These are phyloP conservation scores for Neofusicoccum parvum DNA, from an alignment of 2,329 filamentous ascomycete genomes.

Conservation along the genomic window DNA sequence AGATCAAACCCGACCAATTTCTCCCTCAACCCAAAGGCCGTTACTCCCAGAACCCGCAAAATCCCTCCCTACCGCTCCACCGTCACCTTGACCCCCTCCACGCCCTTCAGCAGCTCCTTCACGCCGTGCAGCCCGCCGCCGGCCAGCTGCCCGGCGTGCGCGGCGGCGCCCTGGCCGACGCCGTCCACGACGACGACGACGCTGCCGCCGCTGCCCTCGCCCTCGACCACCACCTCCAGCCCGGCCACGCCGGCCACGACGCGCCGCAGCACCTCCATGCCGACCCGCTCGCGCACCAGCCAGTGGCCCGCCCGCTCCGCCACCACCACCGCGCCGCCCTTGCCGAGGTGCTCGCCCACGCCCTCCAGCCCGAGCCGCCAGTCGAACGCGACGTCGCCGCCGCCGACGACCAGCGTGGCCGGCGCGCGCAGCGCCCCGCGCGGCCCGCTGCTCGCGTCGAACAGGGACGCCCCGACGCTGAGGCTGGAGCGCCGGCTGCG, in stretches of 20 bases:
- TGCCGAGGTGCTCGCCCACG: conserved; percentile 53
- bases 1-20: no score
- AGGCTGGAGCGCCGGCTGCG: conserved; percentile 21
- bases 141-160: neutral
- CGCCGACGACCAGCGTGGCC: conserved; percentile 57
- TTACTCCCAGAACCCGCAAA: no score
- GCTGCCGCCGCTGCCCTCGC: neutral
- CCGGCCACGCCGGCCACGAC: conserved; percentile 36
- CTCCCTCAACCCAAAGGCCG: no score
- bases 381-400: conserved; percentile 55
- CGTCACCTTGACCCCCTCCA: conserved; percentile 26
- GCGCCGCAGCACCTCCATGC: conserved; percentile 46
- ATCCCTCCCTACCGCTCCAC: conserved; percentile 24
- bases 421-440: conserved; percentile 53
- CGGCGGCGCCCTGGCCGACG: neutral
- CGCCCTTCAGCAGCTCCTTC: conserved; percentile 25
- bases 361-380: conserved; percentile 53
- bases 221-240: conserved; percentile 26
- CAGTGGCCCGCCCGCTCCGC: conserved; percentile 57
- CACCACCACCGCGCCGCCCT: conserved; percentile 51
- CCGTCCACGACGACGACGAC: neutral
- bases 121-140: neutral
- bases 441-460: conserved; percentile 42
- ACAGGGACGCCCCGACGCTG: conserved; percentile 44
- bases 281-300: conserved; percentile 52